Evolutionary conservation across 345 rosid species (phyloP).

Genomic region (Euclidium syriacum): DNA sequence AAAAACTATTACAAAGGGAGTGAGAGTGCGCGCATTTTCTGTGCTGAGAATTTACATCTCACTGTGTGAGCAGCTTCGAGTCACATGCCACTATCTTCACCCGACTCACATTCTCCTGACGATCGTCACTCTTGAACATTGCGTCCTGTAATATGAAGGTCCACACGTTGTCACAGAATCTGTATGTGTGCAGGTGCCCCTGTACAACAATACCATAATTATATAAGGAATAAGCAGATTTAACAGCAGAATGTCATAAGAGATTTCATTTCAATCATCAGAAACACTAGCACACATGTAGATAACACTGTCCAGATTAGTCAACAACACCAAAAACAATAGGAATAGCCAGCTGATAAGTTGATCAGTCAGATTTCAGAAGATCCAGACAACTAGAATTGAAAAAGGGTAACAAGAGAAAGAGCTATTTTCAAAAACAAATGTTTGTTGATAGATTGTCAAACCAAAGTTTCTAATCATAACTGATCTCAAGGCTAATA

Average conservation of each 20-base stretch:
- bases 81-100: slow-evolving; percentile 98
- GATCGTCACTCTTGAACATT: slow-evolving; percentile 59
- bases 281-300: neutral
- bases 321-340: neutral
- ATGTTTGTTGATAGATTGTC: neutral
- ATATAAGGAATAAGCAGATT: too few species aligned
- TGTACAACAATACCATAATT: slow-evolving; percentile 29
- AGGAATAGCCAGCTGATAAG: neutral
- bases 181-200: slow-evolving; percentile 99
- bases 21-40: neutral
- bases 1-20: slow-evolving; percentile 26
- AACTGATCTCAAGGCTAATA: too few species aligned
- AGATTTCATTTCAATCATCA: neutral
- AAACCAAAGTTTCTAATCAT: neutral
- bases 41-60: slow-evolving; percentile 22
- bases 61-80: slow-evolving; percentile 86
- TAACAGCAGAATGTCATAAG: neutral
- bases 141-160: slow-evolving; percentile 90
- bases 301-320: neutral
- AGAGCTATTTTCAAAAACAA: neutral
- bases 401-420: neutral
- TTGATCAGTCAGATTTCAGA: neutral
- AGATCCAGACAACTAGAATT: neutral
- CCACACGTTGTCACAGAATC: slow-evolving; percentile 99
- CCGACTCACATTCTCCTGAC: slow-evolving; percentile 55